Evolutionary conservation across 2,329 filamentous ascomycete species (phyloP).

Genomic region (Ceratocystis smalleyi): DNA sequence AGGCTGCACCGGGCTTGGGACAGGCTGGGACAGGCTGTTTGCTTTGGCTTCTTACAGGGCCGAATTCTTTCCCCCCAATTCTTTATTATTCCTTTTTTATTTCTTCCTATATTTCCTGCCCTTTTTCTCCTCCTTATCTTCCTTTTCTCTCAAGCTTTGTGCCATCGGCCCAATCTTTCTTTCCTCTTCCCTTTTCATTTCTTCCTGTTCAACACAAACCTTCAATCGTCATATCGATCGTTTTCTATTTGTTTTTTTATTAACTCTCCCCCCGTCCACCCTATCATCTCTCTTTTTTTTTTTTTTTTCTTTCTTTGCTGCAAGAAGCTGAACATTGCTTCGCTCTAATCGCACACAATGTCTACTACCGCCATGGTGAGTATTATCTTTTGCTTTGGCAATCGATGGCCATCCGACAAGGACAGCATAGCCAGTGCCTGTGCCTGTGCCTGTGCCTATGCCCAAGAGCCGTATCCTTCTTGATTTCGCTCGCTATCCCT

Average conservation of each 20-base stretch:
- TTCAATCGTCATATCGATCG: conserved; percentile 1
- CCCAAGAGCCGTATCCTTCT: neutral
- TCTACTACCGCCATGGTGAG: conserved; percentile 11
- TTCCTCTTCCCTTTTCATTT: conserved; percentile 1
- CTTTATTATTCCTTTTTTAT: neutral
- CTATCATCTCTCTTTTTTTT: neutral
- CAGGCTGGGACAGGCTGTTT: neutral
- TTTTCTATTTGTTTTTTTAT: conserved; percentile 1
- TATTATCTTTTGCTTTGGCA: neutral
- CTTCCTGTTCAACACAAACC: neutral
- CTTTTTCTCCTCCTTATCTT: conserved; percentile 8
- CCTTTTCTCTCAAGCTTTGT: conserved; percentile 6
- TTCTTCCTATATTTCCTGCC: neutral
- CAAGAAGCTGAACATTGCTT: neutral
- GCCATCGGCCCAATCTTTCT: conserved; percentile 5
- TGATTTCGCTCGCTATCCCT: neutral
- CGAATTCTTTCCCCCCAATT: neutral
- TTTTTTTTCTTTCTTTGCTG: neutral
- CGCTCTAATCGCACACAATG: conserved; percentile 7
- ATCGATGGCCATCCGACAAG: neutral
- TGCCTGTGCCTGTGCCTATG: neutral
- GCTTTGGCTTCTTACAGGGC: neutral
- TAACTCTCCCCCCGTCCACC: neutral
- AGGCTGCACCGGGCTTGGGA: neutral
- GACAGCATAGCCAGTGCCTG: neutral